Conservation (phyloP, 2,329 filamentous ascomycete genomes). For the Eutypa lata region DNA sequence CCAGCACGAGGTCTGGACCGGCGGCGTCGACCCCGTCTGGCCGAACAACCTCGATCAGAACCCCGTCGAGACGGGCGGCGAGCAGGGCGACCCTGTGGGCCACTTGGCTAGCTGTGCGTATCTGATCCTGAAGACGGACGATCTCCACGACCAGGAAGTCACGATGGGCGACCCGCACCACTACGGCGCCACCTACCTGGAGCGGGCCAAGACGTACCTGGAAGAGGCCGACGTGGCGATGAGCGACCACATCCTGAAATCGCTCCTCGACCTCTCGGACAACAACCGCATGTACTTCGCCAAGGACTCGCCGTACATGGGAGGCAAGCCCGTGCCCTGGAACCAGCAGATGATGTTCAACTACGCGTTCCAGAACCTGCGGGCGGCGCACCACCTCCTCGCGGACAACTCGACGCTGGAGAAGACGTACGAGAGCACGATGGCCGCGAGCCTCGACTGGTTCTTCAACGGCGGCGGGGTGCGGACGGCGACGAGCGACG, state of each 20-base stretch:
- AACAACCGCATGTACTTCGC: conserved; percentile 18
- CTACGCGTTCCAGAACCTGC: conserved; percentile 17
- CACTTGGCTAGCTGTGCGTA: conserved; percentile 14
- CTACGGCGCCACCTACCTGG: conserved; percentile 13
- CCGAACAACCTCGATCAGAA: conserved; percentile 10
- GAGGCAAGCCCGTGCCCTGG: conserved; percentile 15
- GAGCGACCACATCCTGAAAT: conserved; percentile 12
- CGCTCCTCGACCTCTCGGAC: conserved; percentile 11
- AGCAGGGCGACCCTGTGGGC: conserved; percentile 14
- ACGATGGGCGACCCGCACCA: conserved; percentile 11
- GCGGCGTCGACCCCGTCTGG: conserved; percentile 13
- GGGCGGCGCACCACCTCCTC: conserved; percentile 12
- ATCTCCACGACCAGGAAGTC: conserved; percentile 11
- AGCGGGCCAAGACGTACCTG: conserved; percentile 12
- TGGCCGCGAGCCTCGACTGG: conserved; percentile 12
- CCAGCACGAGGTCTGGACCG: conserved; percentile 15
- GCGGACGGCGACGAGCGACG: conserved; percentile 8
- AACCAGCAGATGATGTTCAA: conserved; percentile 22
- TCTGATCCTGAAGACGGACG: conserved; percentile 13
- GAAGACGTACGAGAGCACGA: conserved; percentile 8
- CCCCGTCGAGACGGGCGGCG: conserved; percentile 12
- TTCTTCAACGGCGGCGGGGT: conserved; percentile 14
- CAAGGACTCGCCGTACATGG: conserved; percentile 15
- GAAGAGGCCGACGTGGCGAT: conserved; percentile 12
- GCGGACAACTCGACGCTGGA: conserved; percentile 10